A percentile compares a stretch with the other conserved stretches of the same genome.
Conservation (phyloP, 1,284 basidiomycete genomes). For the Papiliotrema laurentii region DNA sequence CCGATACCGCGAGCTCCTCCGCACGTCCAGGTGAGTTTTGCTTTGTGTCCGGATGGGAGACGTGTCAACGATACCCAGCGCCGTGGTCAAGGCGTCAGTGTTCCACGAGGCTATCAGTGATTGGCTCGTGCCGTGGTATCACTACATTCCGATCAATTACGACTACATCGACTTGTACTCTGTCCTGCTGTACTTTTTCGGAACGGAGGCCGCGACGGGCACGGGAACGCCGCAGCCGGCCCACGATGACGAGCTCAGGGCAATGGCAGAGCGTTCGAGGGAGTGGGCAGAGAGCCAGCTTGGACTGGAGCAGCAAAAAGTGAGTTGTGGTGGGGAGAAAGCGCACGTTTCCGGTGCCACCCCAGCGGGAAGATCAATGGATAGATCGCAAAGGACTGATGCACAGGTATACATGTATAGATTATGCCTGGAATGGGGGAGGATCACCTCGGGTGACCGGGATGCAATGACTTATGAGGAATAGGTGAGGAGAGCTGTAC, state of each 20-base stretch:
- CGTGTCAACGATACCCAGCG: background rate
- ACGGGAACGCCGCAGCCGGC: background rate
- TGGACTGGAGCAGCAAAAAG: background rate
- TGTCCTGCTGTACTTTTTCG: constrained; percentile 7
- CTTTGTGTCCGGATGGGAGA: background rate
- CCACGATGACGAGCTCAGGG: constrained; percentile 5
- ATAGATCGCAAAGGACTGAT: too few species aligned
- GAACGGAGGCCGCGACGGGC: too few species aligned
- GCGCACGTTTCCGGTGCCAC: too few species aligned
- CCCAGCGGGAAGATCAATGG: too few species aligned
- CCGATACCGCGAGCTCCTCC: background rate
- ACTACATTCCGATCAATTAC: constrained; percentile 9
- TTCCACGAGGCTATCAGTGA: constrained; percentile 4
- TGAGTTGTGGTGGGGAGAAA: too few species aligned
- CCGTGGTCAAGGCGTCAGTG: constrained; percentile 5
- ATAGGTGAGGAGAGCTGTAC: too few species aligned
- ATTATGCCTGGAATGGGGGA: constrained; percentile 7
- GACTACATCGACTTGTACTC: constrained; percentile 7
- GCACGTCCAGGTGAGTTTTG: background rate
- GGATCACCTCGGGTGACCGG: background rate
- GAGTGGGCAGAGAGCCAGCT: constrained; percentile 4
- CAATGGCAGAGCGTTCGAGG: background rate
- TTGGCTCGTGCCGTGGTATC: constrained; percentile 10
- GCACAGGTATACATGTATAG: too few species aligned
- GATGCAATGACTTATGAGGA: constrained; percentile 1